These are phyloP conservation scores for Eucalyptus marginata DNA, from an alignment of 345 rosid genomes.

Conservation along the genomic window DNA sequence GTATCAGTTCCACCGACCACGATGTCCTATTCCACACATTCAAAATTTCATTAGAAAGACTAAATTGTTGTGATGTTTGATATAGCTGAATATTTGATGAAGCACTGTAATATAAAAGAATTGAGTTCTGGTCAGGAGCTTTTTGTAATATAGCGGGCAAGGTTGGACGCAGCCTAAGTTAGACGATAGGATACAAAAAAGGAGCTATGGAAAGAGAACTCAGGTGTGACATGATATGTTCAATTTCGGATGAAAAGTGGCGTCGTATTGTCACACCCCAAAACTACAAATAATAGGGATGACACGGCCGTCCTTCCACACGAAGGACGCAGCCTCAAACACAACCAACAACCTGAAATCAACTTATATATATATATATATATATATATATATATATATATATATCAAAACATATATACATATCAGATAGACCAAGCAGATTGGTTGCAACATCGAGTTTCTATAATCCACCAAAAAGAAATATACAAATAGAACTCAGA, in stretches of 20 bases:
- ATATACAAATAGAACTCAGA: too few relatives aligned
- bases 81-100: background rate
- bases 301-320: too few relatives aligned
- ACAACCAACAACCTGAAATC: too few relatives aligned
- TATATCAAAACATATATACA: too few relatives aligned
- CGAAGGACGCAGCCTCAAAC: too few relatives aligned
- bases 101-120: background rate
- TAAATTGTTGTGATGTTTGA: background rate
- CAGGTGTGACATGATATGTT: background rate
- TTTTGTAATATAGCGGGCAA: background rate
- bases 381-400: too few relatives aligned
- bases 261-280: too few relatives aligned
- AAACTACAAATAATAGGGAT: too few relatives aligned
- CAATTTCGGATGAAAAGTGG: background rate
- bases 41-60: background rate
- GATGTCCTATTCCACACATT: background rate
- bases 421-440: too few relatives aligned
- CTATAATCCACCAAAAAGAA: too few relatives aligned
- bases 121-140: background rate
- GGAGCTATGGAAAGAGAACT: background rate
- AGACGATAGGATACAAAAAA: background rate
- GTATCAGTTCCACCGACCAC: conserved; percentile 1
- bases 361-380: too few relatives aligned
- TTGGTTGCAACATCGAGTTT: too few relatives aligned
- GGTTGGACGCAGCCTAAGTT: background rate